These are phyloP conservation scores for Russula earlei DNA, from an alignment of 768 basidiomycete genomes.

Conservation along the genomic window DNA sequence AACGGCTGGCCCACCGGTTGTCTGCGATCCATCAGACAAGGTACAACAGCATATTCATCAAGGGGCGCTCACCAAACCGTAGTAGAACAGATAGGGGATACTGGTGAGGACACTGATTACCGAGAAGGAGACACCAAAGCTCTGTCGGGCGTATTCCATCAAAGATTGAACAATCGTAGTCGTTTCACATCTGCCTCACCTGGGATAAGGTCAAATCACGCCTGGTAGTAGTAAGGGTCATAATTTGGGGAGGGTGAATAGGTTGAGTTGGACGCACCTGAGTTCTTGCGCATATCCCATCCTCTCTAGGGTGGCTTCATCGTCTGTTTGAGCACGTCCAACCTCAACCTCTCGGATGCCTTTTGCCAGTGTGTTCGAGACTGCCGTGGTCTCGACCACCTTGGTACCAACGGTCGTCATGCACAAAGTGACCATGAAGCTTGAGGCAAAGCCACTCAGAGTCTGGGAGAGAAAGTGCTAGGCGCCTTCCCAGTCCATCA, in stretches of 20 bases:
- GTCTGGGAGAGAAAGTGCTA: no score
- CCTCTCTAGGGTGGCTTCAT: conserved; percentile 54
- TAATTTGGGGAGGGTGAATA: neutral
- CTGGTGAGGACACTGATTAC: conserved; percentile 72
- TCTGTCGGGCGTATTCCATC: conserved; percentile 30
- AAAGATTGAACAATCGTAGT: neutral
- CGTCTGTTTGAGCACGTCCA: conserved; percentile 23
- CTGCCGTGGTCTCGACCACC: no score
- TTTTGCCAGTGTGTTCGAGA: no score
- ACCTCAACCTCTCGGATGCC: no score
- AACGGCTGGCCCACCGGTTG: conserved; percentile 65
- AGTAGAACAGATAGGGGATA: conserved; percentile 57
- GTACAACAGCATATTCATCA: neutral
- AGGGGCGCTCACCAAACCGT: conserved; percentile 46
- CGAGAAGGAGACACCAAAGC: conserved; percentile 67
- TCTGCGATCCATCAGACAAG: conserved; percentile 30
- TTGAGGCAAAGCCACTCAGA: no score
- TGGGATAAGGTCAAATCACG: conserved; percentile 56
- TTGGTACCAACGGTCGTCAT: no score
- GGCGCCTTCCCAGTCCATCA: no score
- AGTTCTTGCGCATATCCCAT: conserved; percentile 71
- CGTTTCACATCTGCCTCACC: conserved; percentile 28
- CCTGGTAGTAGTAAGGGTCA: conserved; percentile 26
- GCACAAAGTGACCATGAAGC: no score
- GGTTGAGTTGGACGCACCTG: conserved; percentile 32